Evolutionary conservation across 805 yeast species (phyloP), one percentile per base, ranked within the genome.

Genomic region (Clavispora carvajalis): DNA sequence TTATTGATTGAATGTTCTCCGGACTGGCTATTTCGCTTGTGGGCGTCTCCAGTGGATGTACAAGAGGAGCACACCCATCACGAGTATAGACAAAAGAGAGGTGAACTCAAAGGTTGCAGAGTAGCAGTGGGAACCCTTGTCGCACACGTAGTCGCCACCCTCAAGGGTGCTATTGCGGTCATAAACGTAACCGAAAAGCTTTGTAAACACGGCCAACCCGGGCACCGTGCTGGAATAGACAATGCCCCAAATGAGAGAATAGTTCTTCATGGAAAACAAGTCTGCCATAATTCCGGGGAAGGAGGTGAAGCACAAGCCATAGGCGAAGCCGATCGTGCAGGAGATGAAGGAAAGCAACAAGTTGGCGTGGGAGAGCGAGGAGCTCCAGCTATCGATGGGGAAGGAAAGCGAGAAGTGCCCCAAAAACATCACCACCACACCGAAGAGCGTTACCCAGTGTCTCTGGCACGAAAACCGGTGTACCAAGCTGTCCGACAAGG

Each of bases 221-320:
- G 62, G 45, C 7, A 59, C 54, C 2, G 67, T 62, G 39, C 62
- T 55, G 11, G 64, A 55, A 45, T 61, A 61, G 54, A 58, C 53
- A 4, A 59, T 36, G 3, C 67, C 68, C 68, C 68, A 63, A 11
- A 63, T 48, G 28, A 60, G 55, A 37, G 64, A 58, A 38, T 58
- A 62, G 36, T 62, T 50, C 22, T 53, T 51, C 65, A 62, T 58
- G 44, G 55, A 53, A 47, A 63, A 61, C 15, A 59, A 45, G 40
- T 63, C 68, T 1, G 67, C 51, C 12, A 61, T 46, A 13, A 63
- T 62, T 8, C 61, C 65, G 2, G 68, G 68, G 38, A 56, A 63
- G 39, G 63, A 48, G 2, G 67, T 52, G 40, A 63, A 63, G 36
- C 59, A 49, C 37, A 62, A 62, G 3, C 68, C 68, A 45, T 63